These are phyloP conservation scores for Melastoma candidum DNA, from an alignment of 441 rosid species.

Conservation along the genomic window DNA sequence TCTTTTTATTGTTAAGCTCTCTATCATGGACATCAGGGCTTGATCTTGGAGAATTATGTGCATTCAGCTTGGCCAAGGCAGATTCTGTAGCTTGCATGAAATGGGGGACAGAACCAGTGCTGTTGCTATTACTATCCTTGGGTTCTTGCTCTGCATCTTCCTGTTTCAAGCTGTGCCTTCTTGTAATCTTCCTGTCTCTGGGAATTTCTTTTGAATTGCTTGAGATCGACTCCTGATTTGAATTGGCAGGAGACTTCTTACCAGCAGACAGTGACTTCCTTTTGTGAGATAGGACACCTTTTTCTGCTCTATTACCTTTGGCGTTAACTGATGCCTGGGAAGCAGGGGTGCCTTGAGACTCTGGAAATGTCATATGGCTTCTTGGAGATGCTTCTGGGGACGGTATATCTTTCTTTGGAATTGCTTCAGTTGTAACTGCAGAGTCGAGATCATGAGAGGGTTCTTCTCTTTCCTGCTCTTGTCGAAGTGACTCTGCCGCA, in stretches of 20 bases:
- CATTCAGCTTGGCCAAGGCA: slow-evolving; percentile 77
- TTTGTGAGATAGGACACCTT: slow-evolving; percentile 44
- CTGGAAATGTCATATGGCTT: slow-evolving; percentile 53
- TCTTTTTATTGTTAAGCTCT: slow-evolving; percentile 63
- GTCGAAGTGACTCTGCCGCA: slow-evolving; percentile 20
- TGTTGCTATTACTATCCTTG: slow-evolving; percentile 40
- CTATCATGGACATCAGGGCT: slow-evolving; percentile 86
- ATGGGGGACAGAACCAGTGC: slow-evolving; percentile 63
- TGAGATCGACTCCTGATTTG: slow-evolving; percentile 40
- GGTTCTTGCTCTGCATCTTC: slow-evolving; percentile 57
- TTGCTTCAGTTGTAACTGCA: slow-evolving; percentile 27
- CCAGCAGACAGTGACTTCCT: slow-evolving; percentile 41
- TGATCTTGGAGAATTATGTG: slow-evolving; percentile 82
- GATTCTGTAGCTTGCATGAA: slow-evolving; percentile 98
- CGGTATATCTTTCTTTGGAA: slow-evolving; percentile 29
- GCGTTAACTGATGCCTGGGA: slow-evolving; percentile 60
- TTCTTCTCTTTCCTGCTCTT: slow-evolving; percentile 26
- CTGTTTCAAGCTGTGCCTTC: slow-evolving; percentile 38
- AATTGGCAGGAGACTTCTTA: slow-evolving; percentile 52
- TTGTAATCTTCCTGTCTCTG: slow-evolving; percentile 55
- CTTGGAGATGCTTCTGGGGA: slow-evolving; percentile 57
- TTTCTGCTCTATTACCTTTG: slow-evolving; percentile 37
- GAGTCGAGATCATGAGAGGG: slow-evolving; percentile 28
- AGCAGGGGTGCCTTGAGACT: slow-evolving; percentile 81
- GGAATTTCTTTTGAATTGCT: slow-evolving; percentile 42